phyloP scores from a whole-genome alignment of 192 early-diverging fungal genomes.

The Linnemannia exigua region DNA sequence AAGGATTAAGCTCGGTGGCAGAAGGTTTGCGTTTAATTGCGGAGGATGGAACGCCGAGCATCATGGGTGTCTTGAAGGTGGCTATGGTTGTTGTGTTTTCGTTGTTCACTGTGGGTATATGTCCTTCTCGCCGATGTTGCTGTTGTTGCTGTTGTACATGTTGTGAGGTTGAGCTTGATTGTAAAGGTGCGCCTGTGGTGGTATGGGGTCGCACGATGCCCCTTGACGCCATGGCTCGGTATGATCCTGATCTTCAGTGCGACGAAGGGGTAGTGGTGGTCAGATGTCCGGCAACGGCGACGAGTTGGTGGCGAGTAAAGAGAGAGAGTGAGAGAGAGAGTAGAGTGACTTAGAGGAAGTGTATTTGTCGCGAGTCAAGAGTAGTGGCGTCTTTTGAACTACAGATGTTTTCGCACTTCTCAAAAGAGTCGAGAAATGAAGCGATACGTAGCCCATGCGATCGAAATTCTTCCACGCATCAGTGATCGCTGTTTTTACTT shows the following conservation, averaged over 20 bases:
- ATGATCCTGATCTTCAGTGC: constrained; percentile 5
- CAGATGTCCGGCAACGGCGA: not conserved
- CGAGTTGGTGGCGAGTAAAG: too few species aligned
- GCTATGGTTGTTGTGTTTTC: constrained; percentile 10
- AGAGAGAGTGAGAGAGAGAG: too few species aligned
- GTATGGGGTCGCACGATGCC: not conserved
- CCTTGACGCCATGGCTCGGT: not conserved
- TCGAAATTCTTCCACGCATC: too few species aligned
- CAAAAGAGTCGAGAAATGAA: too few species aligned
- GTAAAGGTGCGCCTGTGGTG: not conserved
- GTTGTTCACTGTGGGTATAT: constrained; percentile 9
- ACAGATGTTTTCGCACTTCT: too few species aligned
- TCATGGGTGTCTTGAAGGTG: constrained; percentile 18
- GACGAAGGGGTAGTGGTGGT: not conserved
- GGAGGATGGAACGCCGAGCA: not conserved
- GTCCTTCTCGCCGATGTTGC: constrained; percentile 3
- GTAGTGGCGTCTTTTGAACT: too few species aligned
- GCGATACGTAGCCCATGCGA: too few species aligned
- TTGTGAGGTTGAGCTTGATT: not conserved
- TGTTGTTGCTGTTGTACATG: not conserved
- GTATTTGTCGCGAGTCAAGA: too few species aligned
- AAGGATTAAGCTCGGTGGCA: constrained; percentile 18
- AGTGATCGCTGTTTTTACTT: too few species aligned
- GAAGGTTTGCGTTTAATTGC: constrained; percentile 34
- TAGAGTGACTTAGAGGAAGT: too few species aligned